Conservation (phyloP, 2,329 filamentous ascomycete species). For the Ceratocystis albifundus region DNA sequence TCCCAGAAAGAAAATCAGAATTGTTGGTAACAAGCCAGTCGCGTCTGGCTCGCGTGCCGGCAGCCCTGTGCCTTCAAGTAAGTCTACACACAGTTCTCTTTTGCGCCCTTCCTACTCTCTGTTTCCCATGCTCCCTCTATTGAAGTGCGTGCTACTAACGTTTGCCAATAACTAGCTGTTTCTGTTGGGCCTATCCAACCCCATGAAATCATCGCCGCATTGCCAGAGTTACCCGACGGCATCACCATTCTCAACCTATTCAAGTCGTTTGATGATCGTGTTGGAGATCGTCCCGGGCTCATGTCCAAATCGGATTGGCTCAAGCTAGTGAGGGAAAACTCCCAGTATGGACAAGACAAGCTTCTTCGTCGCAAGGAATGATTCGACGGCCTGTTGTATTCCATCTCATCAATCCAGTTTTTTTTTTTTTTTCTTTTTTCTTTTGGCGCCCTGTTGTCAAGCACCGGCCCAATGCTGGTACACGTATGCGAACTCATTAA, state of each 20-base stretch:
- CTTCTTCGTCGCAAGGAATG: slow-evolving; percentile 36
- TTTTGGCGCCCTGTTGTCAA: no score
- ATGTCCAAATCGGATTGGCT: slow-evolving; percentile 48
- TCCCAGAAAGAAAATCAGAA: slow-evolving; percentile 40
- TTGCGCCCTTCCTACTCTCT: no score
- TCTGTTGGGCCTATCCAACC: slow-evolving; percentile 35
- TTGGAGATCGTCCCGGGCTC: slow-evolving; percentile 41
- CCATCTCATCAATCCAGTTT: no score
- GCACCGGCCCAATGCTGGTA: no score
- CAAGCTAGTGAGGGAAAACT: slow-evolving; percentile 45
- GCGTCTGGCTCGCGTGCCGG: slow-evolving; percentile 48
- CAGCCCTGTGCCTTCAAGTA: slow-evolving; percentile 39
- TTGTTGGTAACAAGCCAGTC: slow-evolving; percentile 41
- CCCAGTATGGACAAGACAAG: slow-evolving; percentile 44
- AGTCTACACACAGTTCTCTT: no score
- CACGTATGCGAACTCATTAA: neutral
- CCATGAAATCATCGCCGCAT: slow-evolving; percentile 43
- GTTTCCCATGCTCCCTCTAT: no score
- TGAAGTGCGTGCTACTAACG: no score
- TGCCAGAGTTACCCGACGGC: slow-evolving; percentile 40
- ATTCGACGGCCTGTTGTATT: neutral
- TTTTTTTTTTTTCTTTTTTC: no score
- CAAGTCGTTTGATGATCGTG: slow-evolving; percentile 42
- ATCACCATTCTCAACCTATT: slow-evolving; percentile 45
- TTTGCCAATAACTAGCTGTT: slow-evolving; percentile 15